Percentiles rank a stretch among this genome's conserved stretches.
Conservation (phyloP, 148 eudicot species). For the Camellia lanceoleosa region DNA sequence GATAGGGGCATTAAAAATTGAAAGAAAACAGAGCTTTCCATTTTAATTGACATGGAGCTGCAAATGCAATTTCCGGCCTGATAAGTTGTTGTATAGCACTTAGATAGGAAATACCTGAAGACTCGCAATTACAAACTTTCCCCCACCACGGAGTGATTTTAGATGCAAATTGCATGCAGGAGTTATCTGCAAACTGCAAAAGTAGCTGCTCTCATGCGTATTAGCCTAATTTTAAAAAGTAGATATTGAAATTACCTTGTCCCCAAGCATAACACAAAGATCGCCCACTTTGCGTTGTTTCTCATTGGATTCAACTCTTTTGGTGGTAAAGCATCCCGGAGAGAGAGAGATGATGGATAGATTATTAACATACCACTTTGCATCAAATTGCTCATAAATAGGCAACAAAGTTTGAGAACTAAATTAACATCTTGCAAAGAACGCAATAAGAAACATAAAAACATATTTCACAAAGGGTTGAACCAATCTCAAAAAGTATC, state of each 20-base stretch:
- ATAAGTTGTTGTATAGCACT: too few species aligned
- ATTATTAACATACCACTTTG: background rate
- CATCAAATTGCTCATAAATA: too few species aligned
- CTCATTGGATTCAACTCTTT: conserved; percentile 92
- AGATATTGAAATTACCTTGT: conserved; percentile 54
- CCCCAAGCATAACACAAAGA: conserved; percentile 88
- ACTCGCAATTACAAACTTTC: conserved; percentile 84
- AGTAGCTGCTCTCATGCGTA: background rate
- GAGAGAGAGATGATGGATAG: background rate
- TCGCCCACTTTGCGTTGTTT: conserved; percentile 86
- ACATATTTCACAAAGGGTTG: too few species aligned
- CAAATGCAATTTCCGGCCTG: conserved; percentile 27
- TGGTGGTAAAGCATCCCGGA: conserved; percentile 83
- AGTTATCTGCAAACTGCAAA: conserved; percentile 93
- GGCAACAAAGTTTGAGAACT: too few species aligned
- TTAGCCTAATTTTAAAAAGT: background rate
- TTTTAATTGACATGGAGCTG: too few species aligned
- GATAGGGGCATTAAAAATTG: too few species aligned
- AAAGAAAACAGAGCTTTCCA: too few species aligned
- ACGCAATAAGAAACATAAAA: too few species aligned
- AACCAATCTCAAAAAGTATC: too few species aligned
- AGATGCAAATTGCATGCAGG: conserved; percentile 96
- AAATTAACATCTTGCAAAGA: too few species aligned
- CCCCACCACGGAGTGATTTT: conserved; percentile 79
- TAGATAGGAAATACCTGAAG: conserved; percentile 61